Evolutionary conservation across 352 stramenopile genomes (phyloP), one percentile per base, ranked within the genome.

Genomic region (Phytophthora syringae): DNA sequence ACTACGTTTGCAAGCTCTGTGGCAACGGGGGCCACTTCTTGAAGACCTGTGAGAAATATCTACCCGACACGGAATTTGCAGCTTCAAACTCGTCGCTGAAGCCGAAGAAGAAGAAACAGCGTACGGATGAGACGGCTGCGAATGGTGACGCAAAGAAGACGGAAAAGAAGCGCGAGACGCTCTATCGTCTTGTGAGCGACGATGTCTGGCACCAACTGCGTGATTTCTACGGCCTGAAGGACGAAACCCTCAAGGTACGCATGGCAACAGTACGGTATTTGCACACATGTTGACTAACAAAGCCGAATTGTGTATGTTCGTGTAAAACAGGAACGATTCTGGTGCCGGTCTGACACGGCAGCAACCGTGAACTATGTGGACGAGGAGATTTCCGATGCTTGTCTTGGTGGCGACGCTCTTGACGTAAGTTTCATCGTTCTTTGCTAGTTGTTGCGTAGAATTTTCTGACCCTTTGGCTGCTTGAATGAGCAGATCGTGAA

Each of bases 1-100:
- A 79, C 45, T 95, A 95, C 50, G 57, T 92, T 20, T 95, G 87
- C 72, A 95, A 94, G 55, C 47, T 95, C 15, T 95, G 87, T 68
- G 54, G 64, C 10, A 48, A 74, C 27, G 54, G 67, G n/a, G 87
- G 82, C 3, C 87, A 95, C 52, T 88, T 91, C 25, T 74, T 95
- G 55, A 95, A 94, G 69, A 80, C 76, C 50, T 95, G 87, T 48
- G 20, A 67, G 6, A 67, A 88, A 34, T 93, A 85, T 51, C 24
- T 89, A 6, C 78, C 84, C 1, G 78, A 87, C 13, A 61, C 62
- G 15, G 71, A 89, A 37, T 86, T 78, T 18, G 21, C 53, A 28
- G 42, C 61, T 13, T 63, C 52, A 0, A 76, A 67, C 40, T 55
- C 59, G 20, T 67, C 55, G 5, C 24, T 61, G n/a, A 60, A 74